These are phyloP conservation scores for Hippophae rhamnoides DNA, from an alignment of 306 rosid species.

Conservation along the genomic window DNA sequence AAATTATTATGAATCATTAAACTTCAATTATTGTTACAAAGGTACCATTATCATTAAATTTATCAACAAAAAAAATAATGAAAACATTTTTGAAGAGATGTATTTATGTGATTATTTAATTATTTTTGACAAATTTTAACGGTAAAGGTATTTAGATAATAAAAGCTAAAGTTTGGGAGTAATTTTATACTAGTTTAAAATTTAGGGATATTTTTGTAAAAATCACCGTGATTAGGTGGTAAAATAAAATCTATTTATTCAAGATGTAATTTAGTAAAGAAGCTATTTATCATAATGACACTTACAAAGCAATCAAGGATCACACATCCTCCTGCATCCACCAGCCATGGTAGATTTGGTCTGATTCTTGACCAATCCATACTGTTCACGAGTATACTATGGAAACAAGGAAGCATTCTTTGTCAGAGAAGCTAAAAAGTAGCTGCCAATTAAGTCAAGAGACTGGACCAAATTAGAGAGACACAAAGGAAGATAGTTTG, in stretches of 20 bases:
- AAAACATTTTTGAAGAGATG: too few species aligned
- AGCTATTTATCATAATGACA: background rate
- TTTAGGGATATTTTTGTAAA: too few species aligned
- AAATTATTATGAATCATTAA: too few species aligned
- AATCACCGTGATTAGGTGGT: too few species aligned
- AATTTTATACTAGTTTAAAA: too few species aligned
- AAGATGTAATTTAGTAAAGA: background rate
- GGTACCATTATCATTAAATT: too few species aligned
- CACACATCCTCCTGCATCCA: constrained; percentile 79
- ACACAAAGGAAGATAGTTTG: background rate
- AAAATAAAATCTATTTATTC: background rate
- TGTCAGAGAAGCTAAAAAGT: background rate
- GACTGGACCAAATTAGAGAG: background rate
- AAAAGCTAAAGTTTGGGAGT: too few species aligned
- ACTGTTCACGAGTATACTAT: constrained; percentile 67
- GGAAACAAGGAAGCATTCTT: constrained; percentile 4
- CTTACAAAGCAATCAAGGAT: constrained; percentile 56
- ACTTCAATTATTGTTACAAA: too few species aligned
- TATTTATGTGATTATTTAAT: too few species aligned
- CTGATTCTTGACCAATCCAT: constrained; percentile 51
- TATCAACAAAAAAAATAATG: too few species aligned
- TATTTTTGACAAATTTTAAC: too few species aligned
- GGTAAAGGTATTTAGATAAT: too few species aligned
- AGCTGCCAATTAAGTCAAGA: background rate
- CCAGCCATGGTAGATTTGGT: constrained; percentile 90